phyloP scores from a whole-genome alignment of 2,329 filamentous ascomycete genomes.

The Stachybotrys elegans region DNA sequence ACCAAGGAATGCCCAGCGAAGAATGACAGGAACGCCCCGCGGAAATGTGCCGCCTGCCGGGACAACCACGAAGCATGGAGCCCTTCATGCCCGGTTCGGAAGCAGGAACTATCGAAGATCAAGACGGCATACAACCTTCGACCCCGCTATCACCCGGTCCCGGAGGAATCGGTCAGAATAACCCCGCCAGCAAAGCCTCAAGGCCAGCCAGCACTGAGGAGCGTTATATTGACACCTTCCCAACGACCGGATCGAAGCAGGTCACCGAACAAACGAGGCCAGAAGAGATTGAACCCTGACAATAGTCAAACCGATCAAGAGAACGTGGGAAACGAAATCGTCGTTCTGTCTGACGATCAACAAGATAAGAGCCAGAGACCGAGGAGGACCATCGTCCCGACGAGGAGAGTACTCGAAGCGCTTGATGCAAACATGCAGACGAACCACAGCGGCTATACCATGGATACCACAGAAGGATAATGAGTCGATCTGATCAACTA shows the following conservation, averaged over 20 bases:
- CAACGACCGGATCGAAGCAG: constrained; percentile 1
- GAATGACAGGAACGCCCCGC: neutral
- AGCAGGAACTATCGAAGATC: constrained; percentile 1
- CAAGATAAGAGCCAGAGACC: neutral
- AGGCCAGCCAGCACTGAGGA: constrained; percentile 1
- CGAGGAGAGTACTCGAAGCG: constrained; percentile 1
- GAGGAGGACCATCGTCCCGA: neutral
- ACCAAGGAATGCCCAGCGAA: neutral
- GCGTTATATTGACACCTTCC: constrained; percentile 1
- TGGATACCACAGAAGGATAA: constrained; percentile 1
- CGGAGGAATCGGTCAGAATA: neutral
- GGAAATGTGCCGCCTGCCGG: constrained; percentile 1
- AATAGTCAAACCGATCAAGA: neutral
- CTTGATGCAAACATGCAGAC: neutral
- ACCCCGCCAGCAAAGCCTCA: neutral
- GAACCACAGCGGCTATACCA: constrained; percentile 1
- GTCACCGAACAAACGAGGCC: constrained; percentile 1
- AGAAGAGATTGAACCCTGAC: constrained; percentile 1
- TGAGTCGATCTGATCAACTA: constrained; percentile 2
- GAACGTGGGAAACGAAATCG: constrained; percentile 1
- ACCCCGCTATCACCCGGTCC: neutral
- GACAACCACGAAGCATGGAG: constrained; percentile 1
- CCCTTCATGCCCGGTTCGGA: neutral
- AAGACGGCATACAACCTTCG: constrained; percentile 1
- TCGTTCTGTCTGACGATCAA: constrained; percentile 1